Conservation (phyloP, 2,329 filamentous ascomycete species). For the Exophiala lecanii-corni region DNA sequence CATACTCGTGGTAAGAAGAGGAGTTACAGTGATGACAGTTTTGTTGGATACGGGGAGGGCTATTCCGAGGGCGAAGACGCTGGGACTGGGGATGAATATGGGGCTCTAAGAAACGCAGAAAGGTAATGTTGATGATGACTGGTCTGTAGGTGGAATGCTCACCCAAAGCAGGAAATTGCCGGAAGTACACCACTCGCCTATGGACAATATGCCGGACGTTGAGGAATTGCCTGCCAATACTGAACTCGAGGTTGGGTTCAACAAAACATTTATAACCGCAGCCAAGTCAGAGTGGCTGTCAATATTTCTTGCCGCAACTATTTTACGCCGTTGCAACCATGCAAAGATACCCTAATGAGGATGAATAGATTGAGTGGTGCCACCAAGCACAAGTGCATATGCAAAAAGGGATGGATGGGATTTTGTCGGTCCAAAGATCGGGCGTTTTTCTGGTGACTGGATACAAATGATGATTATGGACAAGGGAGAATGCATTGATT, state of each 20-base stretch:
- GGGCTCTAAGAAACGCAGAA: conserved; percentile 47
- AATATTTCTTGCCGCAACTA: neutral
- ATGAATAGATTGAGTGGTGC: conserved; percentile 5
- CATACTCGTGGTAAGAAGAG: conserved; percentile 46
- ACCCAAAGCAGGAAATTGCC: conserved; percentile 8
- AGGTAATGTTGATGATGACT: conserved; percentile 33
- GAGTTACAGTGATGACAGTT: conserved; percentile 48
- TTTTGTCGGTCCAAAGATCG: no score
- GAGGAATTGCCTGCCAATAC: conserved; percentile 5
- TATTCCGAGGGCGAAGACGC: conserved; percentile 47
- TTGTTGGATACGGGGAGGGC: conserved; percentile 48
- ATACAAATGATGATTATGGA: no score
- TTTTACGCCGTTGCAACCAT: neutral
- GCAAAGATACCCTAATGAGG: conserved; percentile 21
- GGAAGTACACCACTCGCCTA: conserved; percentile 12
- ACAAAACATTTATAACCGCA: neutral
- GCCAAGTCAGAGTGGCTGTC: neutral
- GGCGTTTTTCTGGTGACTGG: no score
- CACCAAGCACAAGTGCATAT: neutral
- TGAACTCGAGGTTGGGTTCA: no score
- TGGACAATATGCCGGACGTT: conserved; percentile 13
- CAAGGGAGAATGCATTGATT: no score
- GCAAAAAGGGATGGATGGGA: no score
- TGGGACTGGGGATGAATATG: conserved; percentile 31
- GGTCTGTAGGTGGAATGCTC: conserved; percentile 6